Base-by-base conservation (phyloP, 2,329 filamentous ascomycete genomes). In the Ploettnerulaceae sp. region DNA sequence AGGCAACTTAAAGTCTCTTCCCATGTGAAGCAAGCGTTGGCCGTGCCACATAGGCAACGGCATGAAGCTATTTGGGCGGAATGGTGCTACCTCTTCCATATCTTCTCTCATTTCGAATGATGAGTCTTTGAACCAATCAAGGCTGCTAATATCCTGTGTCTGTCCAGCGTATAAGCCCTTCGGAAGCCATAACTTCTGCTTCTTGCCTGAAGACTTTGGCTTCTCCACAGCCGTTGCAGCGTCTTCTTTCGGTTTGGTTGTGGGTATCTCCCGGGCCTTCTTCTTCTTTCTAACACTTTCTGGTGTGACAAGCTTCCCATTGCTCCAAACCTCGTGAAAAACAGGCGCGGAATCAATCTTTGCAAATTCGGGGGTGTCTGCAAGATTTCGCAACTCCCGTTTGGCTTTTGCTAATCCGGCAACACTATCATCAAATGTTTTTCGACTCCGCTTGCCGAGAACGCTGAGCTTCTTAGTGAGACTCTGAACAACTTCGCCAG, bases 111-210 rank as follows among this genome's bases (percentile, higher is more conserved):
- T 76, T 22, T 52, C 48, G 6, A 28, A 53, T 4, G 49, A 45
- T 4, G 47, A 52, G 15, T 43, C 49, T 57, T 61, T 29, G 31
- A 58, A 61, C 55, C 55, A 58, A 40, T 61, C 54, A 17, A 52
- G 44, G 32, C 46, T 45, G 11, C 15, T 18, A 11, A 34, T 41
- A 7, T 46, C 25, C 21, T 18, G 31, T 17, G 82, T 74, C 64
- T 96, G 91, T 21, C 93, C 93, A 0, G 88, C 83, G 61, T 94
- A 97, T 11, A 97, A 73, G 7, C 91, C 93, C 64, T 89, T 86
- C 42, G 75, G 73, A 44, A 94, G 72, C 77, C 86, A 97, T 29
- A 52, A 45, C 35, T 64, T 65, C 26, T 56, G 55, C 38, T 58
- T 61, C 25, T 48, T 55, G 20, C 48, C 52, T 7, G 36, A 31